phyloP scores from a whole-genome alignment of 2,329 filamentous ascomycete genomes.

The Peltaster fructicola region DNA sequence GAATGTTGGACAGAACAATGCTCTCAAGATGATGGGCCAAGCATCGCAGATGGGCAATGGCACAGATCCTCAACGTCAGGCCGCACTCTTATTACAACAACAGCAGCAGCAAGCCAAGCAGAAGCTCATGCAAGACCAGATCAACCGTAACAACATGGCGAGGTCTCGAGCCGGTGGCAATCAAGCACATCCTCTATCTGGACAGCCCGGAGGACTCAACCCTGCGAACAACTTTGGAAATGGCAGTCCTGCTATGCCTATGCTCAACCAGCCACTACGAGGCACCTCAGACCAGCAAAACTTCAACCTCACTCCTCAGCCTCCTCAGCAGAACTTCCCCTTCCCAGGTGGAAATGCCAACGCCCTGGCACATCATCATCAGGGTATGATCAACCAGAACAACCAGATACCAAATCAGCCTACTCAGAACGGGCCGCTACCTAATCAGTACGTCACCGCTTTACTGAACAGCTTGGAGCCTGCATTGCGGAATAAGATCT shows the following conservation, averaged over 20 bases:
- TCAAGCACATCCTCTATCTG: conserved; percentile 26
- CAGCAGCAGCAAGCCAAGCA: no score
- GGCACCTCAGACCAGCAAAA: conserved; percentile 17
- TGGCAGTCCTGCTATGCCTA: conserved; percentile 29
- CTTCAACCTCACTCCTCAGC: conserved; percentile 5
- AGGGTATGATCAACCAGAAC: conserved; percentile 16
- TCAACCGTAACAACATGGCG: no score
- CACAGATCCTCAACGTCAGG: no score
- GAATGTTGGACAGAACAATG: conserved; percentile 19
- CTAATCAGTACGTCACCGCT: no score
- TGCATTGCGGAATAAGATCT: no score
- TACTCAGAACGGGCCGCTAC: no score
- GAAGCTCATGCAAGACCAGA: no score
- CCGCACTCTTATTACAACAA: no score
- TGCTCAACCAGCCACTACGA: conserved; percentile 27
- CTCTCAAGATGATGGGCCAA: no score
- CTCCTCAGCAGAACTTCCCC: conserved; percentile 9
- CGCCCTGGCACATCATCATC: conserved; percentile 15
- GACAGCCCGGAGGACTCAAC: conserved; percentile 29
- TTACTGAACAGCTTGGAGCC: no score
- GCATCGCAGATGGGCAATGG: conserved; percentile 19
- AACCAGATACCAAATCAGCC: no score
- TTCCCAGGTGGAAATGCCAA: conserved; percentile 11
- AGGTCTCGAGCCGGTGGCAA: no score
- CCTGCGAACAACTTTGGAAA: conserved; percentile 22